These are phyloP conservation scores for Pyrus betulifolia DNA, from an alignment of 306 rosid species.

Conservation along the genomic window DNA sequence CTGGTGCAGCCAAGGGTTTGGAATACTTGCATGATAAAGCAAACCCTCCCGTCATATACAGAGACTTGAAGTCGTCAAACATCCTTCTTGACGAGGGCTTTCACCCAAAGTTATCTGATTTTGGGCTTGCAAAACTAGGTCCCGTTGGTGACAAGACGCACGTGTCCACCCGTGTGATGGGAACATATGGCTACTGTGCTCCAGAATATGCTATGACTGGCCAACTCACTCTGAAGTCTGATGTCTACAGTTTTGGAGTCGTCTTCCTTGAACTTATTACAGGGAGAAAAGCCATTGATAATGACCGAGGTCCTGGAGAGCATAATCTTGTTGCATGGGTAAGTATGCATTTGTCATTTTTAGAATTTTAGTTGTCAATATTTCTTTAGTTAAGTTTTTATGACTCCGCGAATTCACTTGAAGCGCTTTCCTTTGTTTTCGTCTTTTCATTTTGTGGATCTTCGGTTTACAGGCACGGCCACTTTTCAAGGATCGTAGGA, in stretches of 20 bases:
- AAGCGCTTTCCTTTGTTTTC: background rate
- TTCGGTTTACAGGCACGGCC: slow-evolving; percentile 55
- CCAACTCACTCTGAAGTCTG: slow-evolving; percentile 67
- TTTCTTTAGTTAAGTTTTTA: background rate
- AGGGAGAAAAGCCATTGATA: slow-evolving; percentile 74
- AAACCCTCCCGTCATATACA: slow-evolving; percentile 61
- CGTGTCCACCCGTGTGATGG: slow-evolving; percentile 73
- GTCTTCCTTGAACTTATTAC: slow-evolving; percentile 77
- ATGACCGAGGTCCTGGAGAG: slow-evolving; percentile 43
- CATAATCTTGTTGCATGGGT: slow-evolving; percentile 85
- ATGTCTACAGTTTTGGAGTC: slow-evolving; percentile 81
- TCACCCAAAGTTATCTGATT: slow-evolving; percentile 74
- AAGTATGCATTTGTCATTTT: slow-evolving; percentile 17
- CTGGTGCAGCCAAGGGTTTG: slow-evolving; percentile 79
- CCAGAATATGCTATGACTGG: slow-evolving; percentile 86
- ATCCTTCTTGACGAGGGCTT: slow-evolving; percentile 67
- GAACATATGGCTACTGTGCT: slow-evolving; percentile 86
- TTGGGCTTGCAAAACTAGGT: slow-evolving; percentile 77
- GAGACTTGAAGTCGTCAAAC: slow-evolving; percentile 80
- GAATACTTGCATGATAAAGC: slow-evolving; percentile 74
- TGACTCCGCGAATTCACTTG: background rate
- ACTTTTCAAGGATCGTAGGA: slow-evolving; percentile 53
- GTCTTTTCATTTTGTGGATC: background rate
- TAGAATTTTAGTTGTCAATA: background rate
- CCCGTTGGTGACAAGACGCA: slow-evolving; percentile 76